A percentile compares a stretch with the other conserved stretches of the same genome.
phyloP scores from a whole-genome alignment of 176 grass and related monocot genomes.

The Aechmea fasciata region DNA sequence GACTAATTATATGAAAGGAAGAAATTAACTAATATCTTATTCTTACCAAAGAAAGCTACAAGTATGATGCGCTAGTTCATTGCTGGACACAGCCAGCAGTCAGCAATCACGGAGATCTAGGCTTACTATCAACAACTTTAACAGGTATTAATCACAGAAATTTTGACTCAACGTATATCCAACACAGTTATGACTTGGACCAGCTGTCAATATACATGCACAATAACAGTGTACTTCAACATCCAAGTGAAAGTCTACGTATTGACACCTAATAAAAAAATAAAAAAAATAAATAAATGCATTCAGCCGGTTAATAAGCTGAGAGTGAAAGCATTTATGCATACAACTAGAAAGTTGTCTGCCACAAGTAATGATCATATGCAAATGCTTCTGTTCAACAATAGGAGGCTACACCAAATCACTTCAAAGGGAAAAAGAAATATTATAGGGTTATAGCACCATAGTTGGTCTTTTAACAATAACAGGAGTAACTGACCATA shows the following conservation, averaged over 20 bases:
- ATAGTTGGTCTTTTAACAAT: not conserved
- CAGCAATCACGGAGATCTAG: no score
- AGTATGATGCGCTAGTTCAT: not conserved
- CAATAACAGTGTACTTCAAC: not conserved
- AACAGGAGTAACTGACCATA: not conserved
- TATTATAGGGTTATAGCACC: not conserved
- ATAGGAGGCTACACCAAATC: no score
- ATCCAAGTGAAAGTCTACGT: not conserved
- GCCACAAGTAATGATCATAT: not conserved
- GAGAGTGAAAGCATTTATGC: no score
- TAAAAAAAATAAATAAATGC: not conserved
- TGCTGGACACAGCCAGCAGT: not conserved
- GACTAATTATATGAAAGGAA: not conserved
- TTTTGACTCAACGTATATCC: not conserved
- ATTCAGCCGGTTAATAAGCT: no score
- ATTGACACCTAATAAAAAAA: not conserved
- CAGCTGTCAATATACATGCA: not conserved
- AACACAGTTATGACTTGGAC: not conserved
- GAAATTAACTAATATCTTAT: not conserved
- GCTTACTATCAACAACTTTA: no score
- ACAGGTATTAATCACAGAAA: not conserved
- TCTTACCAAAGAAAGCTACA: not conserved
- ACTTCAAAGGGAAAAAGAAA: not conserved
- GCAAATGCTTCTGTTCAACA: not conserved
- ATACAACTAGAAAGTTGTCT: not conserved